These are phyloP conservation scores for Ogataea parapolymorpha DNA, from an alignment of 805 yeast genomes.

Conservation along the genomic window DNA sequence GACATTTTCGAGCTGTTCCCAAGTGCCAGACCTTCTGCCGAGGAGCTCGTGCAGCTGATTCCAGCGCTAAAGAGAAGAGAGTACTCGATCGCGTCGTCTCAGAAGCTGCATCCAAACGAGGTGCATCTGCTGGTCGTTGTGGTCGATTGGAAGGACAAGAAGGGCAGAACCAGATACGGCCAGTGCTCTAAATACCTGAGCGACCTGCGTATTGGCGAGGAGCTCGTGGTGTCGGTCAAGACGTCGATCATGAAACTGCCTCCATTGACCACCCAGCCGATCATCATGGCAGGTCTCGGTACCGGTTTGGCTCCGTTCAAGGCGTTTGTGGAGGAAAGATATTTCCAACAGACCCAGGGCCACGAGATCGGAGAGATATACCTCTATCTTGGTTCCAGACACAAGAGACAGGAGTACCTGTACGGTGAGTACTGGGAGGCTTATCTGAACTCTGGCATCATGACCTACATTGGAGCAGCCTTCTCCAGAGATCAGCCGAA, in stretches of 20 bases:
- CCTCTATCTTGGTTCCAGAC: conserved; percentile 90
- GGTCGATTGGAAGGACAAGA: conserved; percentile 89
- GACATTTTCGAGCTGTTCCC: conserved; percentile 78
- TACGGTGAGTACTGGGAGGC: conserved; percentile 99
- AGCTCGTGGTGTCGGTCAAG: conserved; percentile 89
- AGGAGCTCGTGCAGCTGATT: conserved; percentile 66
- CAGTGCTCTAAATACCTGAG: conserved; percentile 92
- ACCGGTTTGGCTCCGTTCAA: conserved; percentile 98
- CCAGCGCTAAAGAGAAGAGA: conserved; percentile 95
- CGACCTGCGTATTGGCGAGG: conserved; percentile 74
- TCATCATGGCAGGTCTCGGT: conserved; percentile 96
- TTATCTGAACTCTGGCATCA: conserved; percentile 82
- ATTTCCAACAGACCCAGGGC: conserved; percentile 90
- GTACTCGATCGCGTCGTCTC: conserved; percentile 96
- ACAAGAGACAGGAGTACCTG: conserved; percentile 89
- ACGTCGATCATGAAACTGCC: conserved; percentile 98
- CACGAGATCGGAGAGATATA: conserved; percentile 83
- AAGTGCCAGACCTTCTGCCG: conserved; percentile 74
- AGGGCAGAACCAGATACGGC: conserved; percentile 84
- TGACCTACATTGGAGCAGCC: conserved; percentile 96
- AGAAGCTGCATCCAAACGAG: conserved; percentile 84
- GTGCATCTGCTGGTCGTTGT: conserved; percentile 91
- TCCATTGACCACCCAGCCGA: conserved; percentile 79
- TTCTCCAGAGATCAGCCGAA: conserved; percentile 96
- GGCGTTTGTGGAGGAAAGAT: conserved; percentile 93